Conservation (phyloP, 1,139 yeast genomes). For the Pichia sp. region DNA sequence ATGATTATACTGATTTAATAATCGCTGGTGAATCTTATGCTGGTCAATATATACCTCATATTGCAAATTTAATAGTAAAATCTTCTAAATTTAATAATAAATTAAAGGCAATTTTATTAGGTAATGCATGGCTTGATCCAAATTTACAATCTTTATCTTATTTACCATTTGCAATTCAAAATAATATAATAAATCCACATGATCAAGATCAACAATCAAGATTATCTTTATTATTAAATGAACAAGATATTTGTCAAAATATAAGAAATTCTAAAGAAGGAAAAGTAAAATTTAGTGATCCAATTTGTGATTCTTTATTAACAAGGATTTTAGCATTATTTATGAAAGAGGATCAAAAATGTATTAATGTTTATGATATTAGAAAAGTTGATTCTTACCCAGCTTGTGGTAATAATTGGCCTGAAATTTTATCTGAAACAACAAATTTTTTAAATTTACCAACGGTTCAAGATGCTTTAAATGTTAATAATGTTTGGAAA, state of each 20-base stretch:
- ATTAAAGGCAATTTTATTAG: constrained; percentile 68
- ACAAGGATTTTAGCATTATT: constrained; percentile 27
- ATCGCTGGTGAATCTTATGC: constrained; percentile 96
- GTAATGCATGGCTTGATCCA: constrained; percentile 97
- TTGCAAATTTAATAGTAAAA: constrained; percentile 49
- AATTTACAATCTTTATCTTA: constrained; percentile 76
- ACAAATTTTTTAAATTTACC: constrained; percentile 51
- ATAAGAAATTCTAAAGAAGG: constrained; percentile 33
- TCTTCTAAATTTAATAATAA: constrained; percentile 30
- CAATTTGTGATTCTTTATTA: constrained; percentile 46
- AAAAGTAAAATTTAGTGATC: constrained; percentile 30
- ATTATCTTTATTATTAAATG: constrained; percentile 37
- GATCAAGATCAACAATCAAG: constrained; percentile 29
- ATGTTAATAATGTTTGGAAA: constrained; percentile 52
- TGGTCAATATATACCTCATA: constrained; percentile 91
- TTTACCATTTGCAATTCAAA: constrained; percentile 61
- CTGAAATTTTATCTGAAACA: constrained; percentile 58
- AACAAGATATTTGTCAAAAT: constrained; percentile 61
- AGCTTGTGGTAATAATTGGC: constrained; percentile 94
- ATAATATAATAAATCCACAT: constrained; percentile 44
- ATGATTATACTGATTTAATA: constrained; percentile 54
- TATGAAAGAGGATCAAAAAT: constrained; percentile 26
- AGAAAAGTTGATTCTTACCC: constrained; percentile 69
- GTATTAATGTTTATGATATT: constrained; percentile 80
- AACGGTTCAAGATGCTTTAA: constrained; percentile 54